A percentile compares a stretch with the other conserved stretches of the same genome.
Conservation (phyloP, 2,329 filamentous ascomycete species). For the Ilyonectria destructans region DNA sequence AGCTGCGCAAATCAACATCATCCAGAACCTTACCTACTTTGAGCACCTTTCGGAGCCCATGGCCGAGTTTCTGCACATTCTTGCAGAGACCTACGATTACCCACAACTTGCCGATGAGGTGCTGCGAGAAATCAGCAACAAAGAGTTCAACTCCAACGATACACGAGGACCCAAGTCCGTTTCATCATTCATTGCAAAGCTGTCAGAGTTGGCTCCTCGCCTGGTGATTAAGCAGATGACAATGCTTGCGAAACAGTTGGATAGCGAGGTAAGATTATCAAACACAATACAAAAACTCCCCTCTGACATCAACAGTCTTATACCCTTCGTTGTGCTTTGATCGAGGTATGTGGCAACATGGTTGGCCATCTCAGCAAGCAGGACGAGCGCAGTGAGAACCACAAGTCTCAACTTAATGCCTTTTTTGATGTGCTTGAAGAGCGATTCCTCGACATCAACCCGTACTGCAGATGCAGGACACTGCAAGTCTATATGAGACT, state of each 20-base stretch:
- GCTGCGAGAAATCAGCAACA: constrained; percentile 93
- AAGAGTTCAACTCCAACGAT: constrained; percentile 98
- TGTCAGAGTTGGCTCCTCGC: constrained; percentile 92
- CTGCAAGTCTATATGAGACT: constrained; percentile 95
- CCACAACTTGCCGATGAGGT: constrained; percentile 96
- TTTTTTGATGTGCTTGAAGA: constrained; percentile 98
- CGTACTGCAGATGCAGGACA: constrained; percentile 91
- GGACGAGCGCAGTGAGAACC: constrained; percentile 91
- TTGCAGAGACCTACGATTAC: constrained; percentile 98
- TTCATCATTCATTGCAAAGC: constrained; percentile 91
- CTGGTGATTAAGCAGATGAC: constrained; percentile 99
- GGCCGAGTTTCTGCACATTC: constrained; percentile 97
- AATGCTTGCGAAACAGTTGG: constrained; percentile 91
- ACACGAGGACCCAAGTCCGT: constrained; percentile 96
- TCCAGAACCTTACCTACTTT: constrained; percentile 98
- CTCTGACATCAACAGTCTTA: constrained; percentile 76
- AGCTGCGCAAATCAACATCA: constrained; percentile 98
- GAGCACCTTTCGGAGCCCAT: constrained; percentile 99
- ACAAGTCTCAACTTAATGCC: constrained; percentile 94
- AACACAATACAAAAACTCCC: rapidly evolving
- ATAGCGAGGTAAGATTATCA: constrained; percentile 83
- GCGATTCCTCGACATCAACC: constrained; percentile 95
- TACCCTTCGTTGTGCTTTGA: constrained; percentile 91
- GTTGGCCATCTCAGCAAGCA: constrained; percentile 92
- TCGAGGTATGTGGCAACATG: constrained; percentile 97